These are phyloP conservation scores for Abrus pulchellus DNA, from an alignment of 306 rosid genomes.

Conservation along the genomic window DNA sequence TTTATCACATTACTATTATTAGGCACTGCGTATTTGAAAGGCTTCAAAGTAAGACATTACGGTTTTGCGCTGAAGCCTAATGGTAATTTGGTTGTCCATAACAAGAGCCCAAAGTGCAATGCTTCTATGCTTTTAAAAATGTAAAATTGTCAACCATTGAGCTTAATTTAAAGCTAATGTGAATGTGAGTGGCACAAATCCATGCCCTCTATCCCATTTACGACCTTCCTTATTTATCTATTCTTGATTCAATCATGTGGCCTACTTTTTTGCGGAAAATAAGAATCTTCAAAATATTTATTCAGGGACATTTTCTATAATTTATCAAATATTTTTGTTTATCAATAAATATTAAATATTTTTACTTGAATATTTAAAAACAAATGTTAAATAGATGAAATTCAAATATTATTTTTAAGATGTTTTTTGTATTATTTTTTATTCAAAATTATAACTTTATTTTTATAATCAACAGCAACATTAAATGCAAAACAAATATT, in stretches of 20 bases:
- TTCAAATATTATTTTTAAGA: too few species aligned
- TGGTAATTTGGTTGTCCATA: slow-evolving; percentile 29
- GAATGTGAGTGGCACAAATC: slow-evolving; percentile 10
- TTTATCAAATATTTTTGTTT: too few species aligned
- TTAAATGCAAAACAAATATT: too few species aligned
- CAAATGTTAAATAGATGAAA: too few species aligned
- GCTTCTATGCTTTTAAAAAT: slow-evolving; percentile 8
- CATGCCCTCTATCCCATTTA: slow-evolving; percentile 18
- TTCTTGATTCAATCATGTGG: background rate
- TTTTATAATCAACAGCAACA: too few species aligned
- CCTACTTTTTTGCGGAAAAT: too few species aligned
- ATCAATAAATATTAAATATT: too few species aligned
- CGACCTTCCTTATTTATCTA: background rate
- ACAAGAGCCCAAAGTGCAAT: background rate
- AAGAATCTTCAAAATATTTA: too few species aligned
- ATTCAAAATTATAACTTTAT: too few species aligned
- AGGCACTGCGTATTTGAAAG: background rate
- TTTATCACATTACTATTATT: background rate
- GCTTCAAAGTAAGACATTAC: background rate
- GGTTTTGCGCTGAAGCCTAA: background rate
- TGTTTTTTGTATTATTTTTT: too few species aligned
- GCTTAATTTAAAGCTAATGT: slow-evolving; percentile 20
- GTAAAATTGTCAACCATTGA: slow-evolving; percentile 9
- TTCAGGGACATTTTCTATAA: too few species aligned
- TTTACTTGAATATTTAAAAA: too few species aligned